Conservation (phyloP, 2,329 filamentous ascomycete genomes). For the Fonsecaea monophora region DNA sequence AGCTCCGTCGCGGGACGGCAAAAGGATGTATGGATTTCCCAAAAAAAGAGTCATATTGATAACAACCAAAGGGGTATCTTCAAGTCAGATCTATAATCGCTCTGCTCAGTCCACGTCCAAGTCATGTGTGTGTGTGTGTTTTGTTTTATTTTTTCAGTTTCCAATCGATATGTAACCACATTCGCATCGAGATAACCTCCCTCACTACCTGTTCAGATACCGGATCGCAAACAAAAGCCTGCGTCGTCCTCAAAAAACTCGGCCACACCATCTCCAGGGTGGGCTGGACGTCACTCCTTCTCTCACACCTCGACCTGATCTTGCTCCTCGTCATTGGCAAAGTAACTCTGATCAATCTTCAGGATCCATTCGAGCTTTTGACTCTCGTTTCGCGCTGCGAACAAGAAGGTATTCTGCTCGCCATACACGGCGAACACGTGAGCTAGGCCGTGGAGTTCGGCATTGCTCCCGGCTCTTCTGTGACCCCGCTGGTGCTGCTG, state of each 20-base stretch:
- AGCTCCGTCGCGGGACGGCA: neutral
- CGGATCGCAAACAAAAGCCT: neutral
- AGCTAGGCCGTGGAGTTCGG: conserved; percentile 56
- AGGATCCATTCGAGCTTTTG: conserved; percentile 98
- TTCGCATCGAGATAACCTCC: conserved; percentile 1
- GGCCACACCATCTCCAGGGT: neutral
- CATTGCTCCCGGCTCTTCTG: conserved; percentile 36
- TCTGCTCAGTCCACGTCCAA: conserved; percentile 2
- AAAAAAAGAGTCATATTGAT: neutral
- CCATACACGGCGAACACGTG: conserved; percentile 95
- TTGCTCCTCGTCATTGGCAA: conserved; percentile 42
- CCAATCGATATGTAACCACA: neutral
- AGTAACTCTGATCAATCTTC: conserved; percentile 84
- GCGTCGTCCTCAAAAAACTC: neutral
- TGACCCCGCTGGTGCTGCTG: conserved; percentile 37
- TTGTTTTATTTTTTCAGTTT: neutral
- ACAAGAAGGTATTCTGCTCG: conserved; percentile 92
- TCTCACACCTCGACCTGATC: conserved; percentile 13
- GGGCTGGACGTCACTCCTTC: neutral
- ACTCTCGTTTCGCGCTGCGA: conserved; percentile 83
- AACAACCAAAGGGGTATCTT: neutral
- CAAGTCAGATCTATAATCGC: conserved; percentile 6
- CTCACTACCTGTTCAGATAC: neutral
- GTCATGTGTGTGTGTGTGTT: neutral
- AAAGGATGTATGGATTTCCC: neutral